phyloP scores from a whole-genome alignment of 164 flowering plant genomes.

The Macadamia integrifolia region DNA sequence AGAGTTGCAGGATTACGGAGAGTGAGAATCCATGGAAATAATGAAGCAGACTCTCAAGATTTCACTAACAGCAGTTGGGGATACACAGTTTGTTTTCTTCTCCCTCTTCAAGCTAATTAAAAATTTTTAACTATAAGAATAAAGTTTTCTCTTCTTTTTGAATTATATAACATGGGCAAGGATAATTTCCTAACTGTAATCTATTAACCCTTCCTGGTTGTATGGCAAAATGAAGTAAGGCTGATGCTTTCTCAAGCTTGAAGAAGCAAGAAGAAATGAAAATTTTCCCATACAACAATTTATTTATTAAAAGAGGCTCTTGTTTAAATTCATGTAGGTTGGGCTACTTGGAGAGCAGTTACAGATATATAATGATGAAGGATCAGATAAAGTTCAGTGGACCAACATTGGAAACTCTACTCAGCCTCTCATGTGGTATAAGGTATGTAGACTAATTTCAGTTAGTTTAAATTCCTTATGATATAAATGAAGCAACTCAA shows the following conservation, averaged over 20 bases:
- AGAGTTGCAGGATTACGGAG: slow-evolving; percentile 34
- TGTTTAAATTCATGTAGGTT: slow-evolving; percentile 22
- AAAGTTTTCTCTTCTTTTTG: too few species aligned
- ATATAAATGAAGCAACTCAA: too few species aligned
- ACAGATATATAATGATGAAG: slow-evolving; percentile 23
- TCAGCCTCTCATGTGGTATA: slow-evolving; percentile 46
- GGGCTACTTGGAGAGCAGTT: slow-evolving; percentile 41
- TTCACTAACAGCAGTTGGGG: slow-evolving; percentile 40
- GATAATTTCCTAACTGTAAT: too few species aligned
- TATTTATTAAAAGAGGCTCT: too few species aligned
- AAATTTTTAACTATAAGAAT: not conserved
- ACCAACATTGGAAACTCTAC: slow-evolving; percentile 7
- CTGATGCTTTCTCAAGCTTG: too few species aligned
- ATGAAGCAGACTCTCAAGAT: slow-evolving; percentile 8
- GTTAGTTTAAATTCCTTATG: too few species aligned
- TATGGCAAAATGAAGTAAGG: too few species aligned
- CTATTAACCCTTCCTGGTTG: too few species aligned
- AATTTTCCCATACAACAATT: too few species aligned
- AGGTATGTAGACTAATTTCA: slow-evolving; percentile 21
- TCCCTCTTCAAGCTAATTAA: not conserved
- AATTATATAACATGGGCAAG: too few species aligned
- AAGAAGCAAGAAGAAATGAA: too few species aligned
- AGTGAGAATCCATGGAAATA: slow-evolving; percentile 26
- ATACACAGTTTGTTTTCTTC: slow-evolving; percentile 38
- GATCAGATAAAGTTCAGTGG: slow-evolving; percentile 28